Evolutionary conservation across 306 rosid genomes (phyloP).

Genomic region (Pyrus bretschneideri): DNA sequence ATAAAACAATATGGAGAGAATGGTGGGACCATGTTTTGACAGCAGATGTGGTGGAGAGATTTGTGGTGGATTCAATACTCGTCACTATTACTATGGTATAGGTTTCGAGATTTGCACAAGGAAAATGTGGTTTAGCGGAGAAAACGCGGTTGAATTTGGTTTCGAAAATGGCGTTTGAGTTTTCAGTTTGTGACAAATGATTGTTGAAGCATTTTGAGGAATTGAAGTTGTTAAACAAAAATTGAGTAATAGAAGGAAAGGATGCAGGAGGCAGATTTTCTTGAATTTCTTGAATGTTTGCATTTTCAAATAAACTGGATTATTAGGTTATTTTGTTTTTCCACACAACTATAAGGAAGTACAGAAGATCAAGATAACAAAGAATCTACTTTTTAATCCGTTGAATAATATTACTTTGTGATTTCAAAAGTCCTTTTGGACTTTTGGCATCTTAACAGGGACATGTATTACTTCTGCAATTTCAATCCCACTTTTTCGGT

Average conservation of each 20-base stretch:
- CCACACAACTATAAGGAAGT: neutral
- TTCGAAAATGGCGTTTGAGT: constrained; percentile 36
- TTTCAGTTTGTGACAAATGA: constrained; percentile 31
- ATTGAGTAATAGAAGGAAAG: constrained; percentile 27
- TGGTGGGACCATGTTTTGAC: no score
- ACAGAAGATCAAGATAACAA: neutral
- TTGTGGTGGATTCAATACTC: no score
- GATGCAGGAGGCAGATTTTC: constrained; percentile 27
- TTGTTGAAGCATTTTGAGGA: constrained; percentile 22
- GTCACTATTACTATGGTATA: neutral
- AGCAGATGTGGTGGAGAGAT: no score
- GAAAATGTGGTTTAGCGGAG: constrained; percentile 24
- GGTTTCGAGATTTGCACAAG: constrained; percentile 29
- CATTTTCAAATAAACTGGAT: constrained; percentile 20
- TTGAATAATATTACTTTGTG: neutral
- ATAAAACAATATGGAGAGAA: no score
- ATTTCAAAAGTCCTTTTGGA: neutral
- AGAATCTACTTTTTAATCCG: constrained; percentile 4
- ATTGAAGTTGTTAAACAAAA: constrained; percentile 30
- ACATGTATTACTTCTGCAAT: neutral
- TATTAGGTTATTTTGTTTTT: neutral
- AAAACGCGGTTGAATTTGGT: constrained; percentile 24
- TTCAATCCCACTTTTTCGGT: neutral
- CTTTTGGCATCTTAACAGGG: neutral
- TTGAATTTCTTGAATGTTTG: constrained; percentile 20